Evolutionary conservation across 2,329 filamentous ascomycete genomes (phyloP), one percentile per base, ranked within the genome.

Genomic region (Stenocarpella maydis): DNA sequence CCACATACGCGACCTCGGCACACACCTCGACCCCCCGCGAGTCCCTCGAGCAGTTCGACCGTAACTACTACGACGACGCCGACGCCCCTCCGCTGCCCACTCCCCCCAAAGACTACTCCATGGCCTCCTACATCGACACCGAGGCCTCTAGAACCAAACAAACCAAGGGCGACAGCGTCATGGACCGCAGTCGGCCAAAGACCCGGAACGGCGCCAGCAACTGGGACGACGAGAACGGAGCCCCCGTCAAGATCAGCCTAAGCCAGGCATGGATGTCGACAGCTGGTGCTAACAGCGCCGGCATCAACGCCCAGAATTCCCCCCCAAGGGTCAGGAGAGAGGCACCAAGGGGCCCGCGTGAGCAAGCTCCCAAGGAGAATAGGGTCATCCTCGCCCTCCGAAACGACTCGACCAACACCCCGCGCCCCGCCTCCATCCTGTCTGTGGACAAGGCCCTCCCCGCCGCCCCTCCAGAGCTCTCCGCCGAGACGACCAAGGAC

Each of bases 391-490:
- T 26, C 54, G 68, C 19, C 67, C 58, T 63, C 43, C 43, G 43
- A 14, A 49, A 49, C 43, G 65, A 58, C 26, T 58, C 64, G 26
- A 70, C 47, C 50, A 69, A 52, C 71, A 70, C 24, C 61, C 72
- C 60, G 31, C 65, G 49, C 45, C 68, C 65, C n/a, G 77, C 24
- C 58, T 84, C 82, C 12, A 80, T 80, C 49, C 74, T 76, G 3
- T 77, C 76, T 54, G 73, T 79, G 31, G 82, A 85, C 72, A 92
- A 92, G 77, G 84, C 84, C 8, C 85, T 92, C 0, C 88, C 89
- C 39, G 84, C 84, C 28, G 84, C 88, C 12, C 90, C 91, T 0
- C 86, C 88, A 4, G 90, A 92, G 77, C 77, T 85, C 24, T 75
- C 77, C 10, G 82, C 86, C 6, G 71, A 74, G 52, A 74, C 76